phyloP scores from a whole-genome alignment of 2,329 filamentous ascomycete genomes.

The Gaeumannomyces sp. region DNA sequence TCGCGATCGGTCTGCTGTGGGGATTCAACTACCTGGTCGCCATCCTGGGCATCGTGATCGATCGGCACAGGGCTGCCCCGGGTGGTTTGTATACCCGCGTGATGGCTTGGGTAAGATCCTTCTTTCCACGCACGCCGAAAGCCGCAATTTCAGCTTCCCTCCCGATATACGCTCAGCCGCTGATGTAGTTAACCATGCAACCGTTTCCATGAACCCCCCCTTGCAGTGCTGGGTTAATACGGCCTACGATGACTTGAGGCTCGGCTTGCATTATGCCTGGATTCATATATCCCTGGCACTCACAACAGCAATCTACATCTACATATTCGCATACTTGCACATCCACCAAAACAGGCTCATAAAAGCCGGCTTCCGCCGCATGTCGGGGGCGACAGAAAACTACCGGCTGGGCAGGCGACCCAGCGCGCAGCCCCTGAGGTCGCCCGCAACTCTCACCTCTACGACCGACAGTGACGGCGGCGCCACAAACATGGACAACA shows the following conservation, averaged over 20 bases:
- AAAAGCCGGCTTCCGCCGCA: neutral
- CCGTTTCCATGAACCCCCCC: neutral
- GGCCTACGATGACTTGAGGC: conserved; percentile 45
- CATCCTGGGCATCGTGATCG: conserved; percentile 41
- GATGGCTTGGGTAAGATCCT: conserved; percentile 49
- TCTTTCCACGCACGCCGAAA: neutral
- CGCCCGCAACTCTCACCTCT: neutral
- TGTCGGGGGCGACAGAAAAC: neutral
- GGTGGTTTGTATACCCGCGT: conserved; percentile 57
- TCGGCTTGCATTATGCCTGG: conserved; percentile 60
- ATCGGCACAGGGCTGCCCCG: conserved; percentile 31
- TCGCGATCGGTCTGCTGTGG: conserved; percentile 46
- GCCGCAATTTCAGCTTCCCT: neutral
- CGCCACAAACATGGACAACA: conserved; percentile 3
- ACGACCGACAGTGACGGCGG: neutral
- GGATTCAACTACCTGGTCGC: conserved; percentile 52
- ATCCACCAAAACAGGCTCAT: conserved; percentile 21
- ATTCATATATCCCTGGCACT: conserved; percentile 41
- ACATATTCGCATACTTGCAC: conserved; percentile 34
- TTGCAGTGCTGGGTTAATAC: conserved; percentile 57
- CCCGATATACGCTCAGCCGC: too few relatives aligned
- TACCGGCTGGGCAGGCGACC: too few relatives aligned
- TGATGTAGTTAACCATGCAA: too few relatives aligned
- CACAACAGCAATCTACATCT: conserved; percentile 33
- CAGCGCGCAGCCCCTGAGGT: conserved; percentile 7